Evolutionary conservation across 2,329 filamentous ascomycete genomes (phyloP).

Genomic region (Fusarium abutilonis): DNA sequence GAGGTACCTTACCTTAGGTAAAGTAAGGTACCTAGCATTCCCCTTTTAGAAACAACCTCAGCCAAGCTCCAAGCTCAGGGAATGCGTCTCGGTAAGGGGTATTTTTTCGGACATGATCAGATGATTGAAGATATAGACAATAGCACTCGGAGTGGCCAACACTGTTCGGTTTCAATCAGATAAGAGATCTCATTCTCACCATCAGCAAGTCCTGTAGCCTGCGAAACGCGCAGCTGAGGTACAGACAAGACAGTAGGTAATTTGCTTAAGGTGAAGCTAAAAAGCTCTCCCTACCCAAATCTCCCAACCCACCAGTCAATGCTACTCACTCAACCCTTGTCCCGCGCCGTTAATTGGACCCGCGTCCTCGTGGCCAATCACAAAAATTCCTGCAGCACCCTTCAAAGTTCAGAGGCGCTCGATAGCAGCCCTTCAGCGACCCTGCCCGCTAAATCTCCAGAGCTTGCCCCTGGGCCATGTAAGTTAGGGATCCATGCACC

Average conservation of each 20-base stretch:
- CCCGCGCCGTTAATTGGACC: slow-evolving; percentile 40
- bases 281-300: slow-evolving; percentile 39
- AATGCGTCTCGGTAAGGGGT: slow-evolving; percentile 23
- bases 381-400: not conserved
- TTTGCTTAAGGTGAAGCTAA: slow-evolving; percentile 34
- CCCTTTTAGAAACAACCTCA: slow-evolving; percentile 38
- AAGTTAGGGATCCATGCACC: slow-evolving; percentile 31
- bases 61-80: slow-evolving; percentile 25
- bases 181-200: slow-evolving; percentile 1
- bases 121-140: not conserved
- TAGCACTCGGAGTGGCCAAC: not conserved
- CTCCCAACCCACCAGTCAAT: slow-evolving; percentile 37
- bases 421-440: slow-evolving; percentile 34
- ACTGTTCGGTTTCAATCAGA: not conserved
- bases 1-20: not conserved
- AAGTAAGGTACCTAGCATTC: slow-evolving; percentile 19
- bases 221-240: not conserved
- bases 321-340: slow-evolving; percentile 33
- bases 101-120: not conserved
- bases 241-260: slow-evolving; percentile 14
- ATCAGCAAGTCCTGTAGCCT: slow-evolving; percentile 4
- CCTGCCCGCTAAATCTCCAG: slow-evolving; percentile 47
- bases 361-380: slow-evolving; percentile 37
- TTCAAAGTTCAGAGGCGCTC: slow-evolving; percentile 8
- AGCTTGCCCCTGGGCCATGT: slow-evolving; percentile 38